Base-by-base conservation (phyloP, 305 asterid genomes). In the Vinca major region DNA sequence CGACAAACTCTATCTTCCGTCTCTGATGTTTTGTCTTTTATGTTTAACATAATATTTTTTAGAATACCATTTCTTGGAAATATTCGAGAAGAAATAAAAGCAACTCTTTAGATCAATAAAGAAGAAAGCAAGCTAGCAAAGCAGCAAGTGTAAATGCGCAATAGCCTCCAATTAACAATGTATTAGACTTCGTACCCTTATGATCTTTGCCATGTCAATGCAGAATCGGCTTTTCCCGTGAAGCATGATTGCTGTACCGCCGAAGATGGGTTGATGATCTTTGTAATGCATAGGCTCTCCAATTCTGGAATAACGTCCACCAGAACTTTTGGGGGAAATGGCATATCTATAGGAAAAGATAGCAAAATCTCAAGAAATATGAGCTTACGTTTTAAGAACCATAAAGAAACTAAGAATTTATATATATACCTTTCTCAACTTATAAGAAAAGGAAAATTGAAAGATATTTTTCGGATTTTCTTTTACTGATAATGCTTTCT, bases 171-270 rank as follows among this genome's bases (percentile, higher is more conserved):
- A 48, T 48, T 48, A 48, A 48, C 52, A 48, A 48, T 2, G 52
- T 10, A 48, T 2, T 49, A 71, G 72, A 39, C 72, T 21, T 37
- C 50, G 66, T 82, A 90, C 97, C 97, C 85, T 81, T 78, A 88
- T 60, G 67, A 86, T 74, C 71, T 85, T 81, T 73, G 84, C 81
- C 72, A 90, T 85, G 67, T 78, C 77, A 65, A 79, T 71, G 78
- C 86, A 74, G 74, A 77, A 77, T 73, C 77, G 84, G 78, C 83
- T 74, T 78, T 85, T 86, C 47, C 95, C 97, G 73, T 83, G 91
- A 68, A 90, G 86, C 89, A 86, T 76, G 84, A 88, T 65, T 47
- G 95, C 97, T 67, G 82, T 67, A 75, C 73, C 78, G 77, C 75
- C 80, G 72, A 90, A 90, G 74, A 88, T 80, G 49, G 79, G 84